A percentile compares a stretch with the other conserved stretches of the same genome.
phyloP scores from a whole-genome alignment of 495 filamentous ascomycete genomes.

The Hypoxylon subgilvum region DNA sequence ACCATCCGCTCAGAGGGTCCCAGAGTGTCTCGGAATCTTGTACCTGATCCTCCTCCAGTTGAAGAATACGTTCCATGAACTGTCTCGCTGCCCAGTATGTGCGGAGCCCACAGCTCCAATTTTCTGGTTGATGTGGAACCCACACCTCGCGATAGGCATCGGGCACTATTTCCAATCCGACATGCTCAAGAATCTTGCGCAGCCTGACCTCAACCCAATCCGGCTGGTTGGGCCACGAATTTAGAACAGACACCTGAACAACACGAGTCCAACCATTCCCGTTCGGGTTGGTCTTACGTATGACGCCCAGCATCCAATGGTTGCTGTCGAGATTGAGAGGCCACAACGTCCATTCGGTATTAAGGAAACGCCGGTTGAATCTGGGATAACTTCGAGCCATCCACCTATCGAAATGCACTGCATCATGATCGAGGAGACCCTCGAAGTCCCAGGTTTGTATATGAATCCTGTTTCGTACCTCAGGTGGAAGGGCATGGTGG shows the following conservation, averaged over 20 bases:
- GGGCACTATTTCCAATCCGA: slow-evolving; percentile 1
- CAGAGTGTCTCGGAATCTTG: slow-evolving; percentile 17
- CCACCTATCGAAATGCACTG: not conserved
- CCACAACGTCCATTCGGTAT: slow-evolving; percentile 26
- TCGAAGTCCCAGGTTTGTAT: slow-evolving; percentile 1
- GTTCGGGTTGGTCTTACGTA: not conserved
- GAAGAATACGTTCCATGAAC: slow-evolving; percentile 29
- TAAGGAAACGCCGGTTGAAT: not conserved
- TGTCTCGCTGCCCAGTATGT: slow-evolving; percentile 31
- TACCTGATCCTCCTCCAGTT: not conserved
- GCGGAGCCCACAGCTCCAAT: slow-evolving; percentile 26
- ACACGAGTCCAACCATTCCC: slow-evolving; percentile 10
- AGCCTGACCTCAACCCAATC: slow-evolving; percentile 1
- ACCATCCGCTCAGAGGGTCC: slow-evolving; percentile 17
- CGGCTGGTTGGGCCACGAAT: not conserved
- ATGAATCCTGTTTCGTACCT: slow-evolving; percentile 10
- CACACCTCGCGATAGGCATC: not conserved
- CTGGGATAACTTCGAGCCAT: not conserved
- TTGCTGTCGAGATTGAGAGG: slow-evolving; percentile 15
- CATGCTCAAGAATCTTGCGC: not conserved
- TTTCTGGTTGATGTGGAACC: slow-evolving; percentile 20
- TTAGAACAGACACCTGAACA: slow-evolving; percentile 16
- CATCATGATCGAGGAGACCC: slow-evolving; percentile 2
- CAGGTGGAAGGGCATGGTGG: slow-evolving; percentile 4
- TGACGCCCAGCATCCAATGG: slow-evolving; percentile 33